Evolutionary conservation across 371 early-diverging fungal species (phyloP), one percentile per base, ranked within the genome.

Genomic region (Mortierella sp.): DNA sequence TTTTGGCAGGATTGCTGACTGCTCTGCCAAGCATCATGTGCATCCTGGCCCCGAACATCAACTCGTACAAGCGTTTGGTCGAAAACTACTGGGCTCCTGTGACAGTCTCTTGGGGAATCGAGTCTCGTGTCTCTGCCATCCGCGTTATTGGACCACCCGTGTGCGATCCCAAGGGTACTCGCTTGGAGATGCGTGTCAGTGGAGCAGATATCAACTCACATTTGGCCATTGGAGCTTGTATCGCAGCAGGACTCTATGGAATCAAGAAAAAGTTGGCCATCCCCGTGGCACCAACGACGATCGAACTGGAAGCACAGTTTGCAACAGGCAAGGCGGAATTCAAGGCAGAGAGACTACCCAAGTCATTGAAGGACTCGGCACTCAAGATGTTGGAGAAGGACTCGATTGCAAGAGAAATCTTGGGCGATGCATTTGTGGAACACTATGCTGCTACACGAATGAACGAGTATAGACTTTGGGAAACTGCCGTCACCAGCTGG

Each of bases 11-110:
- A 34, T 79, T 95, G 0, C 62, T 95, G 44, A 80, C 73, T 31
- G 93, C 90, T 22, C 76, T 95, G 37, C 93, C 93, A 3, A 87
- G 88, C 66, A 87, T 92, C 65, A 79, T 93, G 83, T 87, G 91
- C 6, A 81, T 92, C 54, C 76, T 92, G 53, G 94, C 94, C 3
- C 95, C 95, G 0, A 93, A 89, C 29, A 82, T 95, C 71, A 95
- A 95, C 79, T 90, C 92, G 59, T 94, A 94, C 77, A 95, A 95
- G 60, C 86, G 95, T 41, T 67, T 95, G 34, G 89, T 89, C n/a
- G 91, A 87, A 63, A 91, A 90, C 66, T 92, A 86, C 69, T 95
- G 94, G 93, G 92, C 95, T 16, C 94, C 95, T n/a, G 86, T 92
- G 3, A 91, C 83, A 17, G 88, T 92, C 27, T 89, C 90, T 1